Base-by-base conservation (phyloP, 257 asterid genomes). In the Linderniella brevidens region DNA sequence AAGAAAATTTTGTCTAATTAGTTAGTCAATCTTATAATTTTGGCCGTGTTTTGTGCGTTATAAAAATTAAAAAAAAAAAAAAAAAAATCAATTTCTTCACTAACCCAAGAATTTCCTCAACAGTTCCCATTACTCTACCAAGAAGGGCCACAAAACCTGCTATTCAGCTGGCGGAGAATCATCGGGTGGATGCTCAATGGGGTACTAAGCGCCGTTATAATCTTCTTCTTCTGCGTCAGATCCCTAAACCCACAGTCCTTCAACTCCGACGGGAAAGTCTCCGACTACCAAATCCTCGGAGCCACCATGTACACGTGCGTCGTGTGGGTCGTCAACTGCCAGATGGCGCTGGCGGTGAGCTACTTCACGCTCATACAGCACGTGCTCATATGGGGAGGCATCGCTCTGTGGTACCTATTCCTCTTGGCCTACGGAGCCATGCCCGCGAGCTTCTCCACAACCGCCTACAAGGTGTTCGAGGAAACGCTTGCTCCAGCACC, bases 111-210 rank as follows among this genome's bases (percentile, higher is more conserved):
- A 7, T n/a, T 64, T 37, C 47, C 49, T 11, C 44, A 59, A 65
- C 83, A 90, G 96, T 90, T 90, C 55, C 99, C 99, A 6, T 41
- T 79, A 50, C 68, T 90, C n/a, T 90, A 90, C 70, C 99, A 90
- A 82, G 96, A 90, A 71, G 99, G 99, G 16, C 71, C 77, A 11
- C 94, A 75, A 54, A 81, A 90, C 46, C 71, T 81, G 49, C 93
- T 90, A 47, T 90, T 90, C 80, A 77, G 88, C 65, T 90, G 99
- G 99, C 71, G 74, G 4, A 85, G 96, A 0, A 71, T 90, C 53
- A 57, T 77, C 1, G 99, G 94, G 8, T 90, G 99, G 99, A 85
- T 90, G 92, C 19, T 82, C 45, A 90, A 90, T 3, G 99, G 96
- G 0, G 67, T 85, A 13, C 50, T 58, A 48, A 68, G 79, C 1